Evolutionary conservation across 1,284 basidiomycete genomes (phyloP), one percentile per base, ranked within the genome.

Genomic region (Hortiboletus rubellus): DNA sequence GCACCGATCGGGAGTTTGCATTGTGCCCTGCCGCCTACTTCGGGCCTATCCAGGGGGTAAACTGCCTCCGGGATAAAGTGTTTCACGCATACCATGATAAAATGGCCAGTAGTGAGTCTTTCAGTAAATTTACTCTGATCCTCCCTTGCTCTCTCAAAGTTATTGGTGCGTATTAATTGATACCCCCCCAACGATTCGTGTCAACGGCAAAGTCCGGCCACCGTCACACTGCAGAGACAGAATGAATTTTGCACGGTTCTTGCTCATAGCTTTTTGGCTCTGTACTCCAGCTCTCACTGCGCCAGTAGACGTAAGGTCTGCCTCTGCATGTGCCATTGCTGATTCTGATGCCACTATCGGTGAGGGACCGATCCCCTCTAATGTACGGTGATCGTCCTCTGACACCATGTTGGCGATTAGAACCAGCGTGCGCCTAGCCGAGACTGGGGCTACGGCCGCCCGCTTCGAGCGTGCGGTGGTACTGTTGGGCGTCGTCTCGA

Each of bases 281-380:
- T 63, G 30, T 17, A 31, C 40, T 9, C 31, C 63, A 0, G 31
- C 47, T 18, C n/a, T 50, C 11, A 57, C 61, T 40, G 22, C 47
- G 10, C 60, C 43, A n/a, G 27, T 4, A 33, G 24, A 22, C 10
- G 17, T 11, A 15, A 7, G 1, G 8, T 10, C 22, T 12, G 15
- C 8, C 1, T 14, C 17, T 17, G 27, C 14, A 0, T 50, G 46
- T 33, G 15, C 6, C 15, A 12, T 8, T 14, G 3, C 6, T 2
- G 10, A 15, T 10, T 7, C 10, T 10, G 46, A 46, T 5, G 12
- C 15, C 34, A 1, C 9, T 22, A 3, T 59, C 17, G 17, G 60
- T 52, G 15, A 60, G 58, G 4, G 36, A 31, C 22, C 1, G 9
- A 30, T 22, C 14, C 8, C n/a, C 7, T 31, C 8, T 5, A 30